phyloP scores from a whole-genome alignment of 768 basidiomycete species.

The Naganishia onofrii region DNA sequence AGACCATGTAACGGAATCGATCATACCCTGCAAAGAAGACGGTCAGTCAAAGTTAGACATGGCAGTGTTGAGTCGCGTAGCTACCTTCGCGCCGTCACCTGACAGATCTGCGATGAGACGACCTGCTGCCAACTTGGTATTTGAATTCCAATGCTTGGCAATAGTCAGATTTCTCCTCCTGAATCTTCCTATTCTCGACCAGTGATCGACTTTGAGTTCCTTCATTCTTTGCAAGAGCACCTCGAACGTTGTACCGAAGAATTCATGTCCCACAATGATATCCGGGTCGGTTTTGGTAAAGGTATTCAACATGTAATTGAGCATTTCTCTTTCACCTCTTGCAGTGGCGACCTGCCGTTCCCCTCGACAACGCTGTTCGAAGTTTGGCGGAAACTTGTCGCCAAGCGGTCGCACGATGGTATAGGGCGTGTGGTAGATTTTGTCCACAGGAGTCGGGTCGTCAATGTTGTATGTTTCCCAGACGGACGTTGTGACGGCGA shows the following conservation, averaged over 20 bases:
- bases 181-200: slow-evolving; percentile 90
- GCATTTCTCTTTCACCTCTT: slow-evolving; percentile 77
- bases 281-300: slow-evolving; percentile 77
- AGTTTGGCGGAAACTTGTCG: slow-evolving; percentile 77
- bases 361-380: slow-evolving; percentile 69
- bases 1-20: slow-evolving; percentile 96
- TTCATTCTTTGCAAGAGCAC: slow-evolving; percentile 86
- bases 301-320: slow-evolving; percentile 74
- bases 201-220: slow-evolving; percentile 85
- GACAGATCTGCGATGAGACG: slow-evolving; percentile 87
- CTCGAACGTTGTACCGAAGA: slow-evolving; percentile 82
- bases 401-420: slow-evolving; percentile 82
- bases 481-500: slow-evolving; percentile 76
- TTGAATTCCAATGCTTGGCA: slow-evolving; percentile 60
- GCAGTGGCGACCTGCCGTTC: slow-evolving; percentile 67
- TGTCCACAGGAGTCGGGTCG: slow-evolving; percentile 84
- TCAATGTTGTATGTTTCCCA: slow-evolving; percentile 77
- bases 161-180: slow-evolving; percentile 63
- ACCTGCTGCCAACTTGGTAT: slow-evolving; percentile 77
- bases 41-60: not conserved
- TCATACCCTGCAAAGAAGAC: slow-evolving; percentile 67
- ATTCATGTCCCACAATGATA: slow-evolving; percentile 90
- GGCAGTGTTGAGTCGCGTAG: slow-evolving; percentile 26
- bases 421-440: slow-evolving; percentile 73
- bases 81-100: slow-evolving; percentile 87